Percentiles rank a stretch among this genome's conserved stretches.
Evolutionary conservation across 345 rosid species (phyloP).

Genomic region (Populus tremula): DNA sequence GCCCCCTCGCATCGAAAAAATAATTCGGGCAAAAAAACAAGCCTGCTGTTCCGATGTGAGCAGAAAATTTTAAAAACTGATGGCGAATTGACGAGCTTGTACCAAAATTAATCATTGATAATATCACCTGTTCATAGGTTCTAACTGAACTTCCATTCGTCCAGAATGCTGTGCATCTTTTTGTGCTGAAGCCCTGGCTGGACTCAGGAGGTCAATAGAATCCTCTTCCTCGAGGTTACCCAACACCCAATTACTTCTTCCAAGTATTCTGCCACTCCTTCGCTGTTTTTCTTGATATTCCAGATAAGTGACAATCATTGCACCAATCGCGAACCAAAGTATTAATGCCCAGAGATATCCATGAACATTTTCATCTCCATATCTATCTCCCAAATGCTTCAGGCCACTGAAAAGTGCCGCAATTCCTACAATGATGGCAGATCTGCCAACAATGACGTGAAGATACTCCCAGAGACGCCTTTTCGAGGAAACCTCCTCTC

Average conservation of each 20-base stretch:
- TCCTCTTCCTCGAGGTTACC: constrained; percentile 84
- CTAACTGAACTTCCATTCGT: constrained; percentile 86
- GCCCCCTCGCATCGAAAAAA: constrained; percentile 15
- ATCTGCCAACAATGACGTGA: constrained; percentile 66
- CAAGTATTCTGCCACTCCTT: constrained; percentile 43
- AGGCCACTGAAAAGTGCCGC: constrained; percentile 67
- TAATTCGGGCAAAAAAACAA: constrained; percentile 13
- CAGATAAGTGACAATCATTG: constrained; percentile 52
- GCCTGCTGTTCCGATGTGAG: constrained; percentile 13
- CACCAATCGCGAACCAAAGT: constrained; percentile 58
- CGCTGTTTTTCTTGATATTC: constrained; percentile 52
- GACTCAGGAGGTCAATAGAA: constrained; percentile 63
- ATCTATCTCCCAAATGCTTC: constrained; percentile 77
- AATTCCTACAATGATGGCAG: constrained; percentile 56
- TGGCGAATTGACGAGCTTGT: constrained; percentile 8
- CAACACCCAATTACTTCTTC: constrained; percentile 77
- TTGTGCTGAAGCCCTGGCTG: constrained; percentile 39
- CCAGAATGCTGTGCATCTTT: constrained; percentile 42
- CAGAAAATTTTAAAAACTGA: constrained; percentile 22
- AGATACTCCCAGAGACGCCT: constrained; percentile 80
- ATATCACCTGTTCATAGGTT: constrained; percentile 66
- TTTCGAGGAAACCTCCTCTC: constrained; percentile 46
- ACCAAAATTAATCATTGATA: constrained; percentile 8
- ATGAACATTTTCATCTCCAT: constrained; percentile 67
- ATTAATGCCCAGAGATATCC: constrained; percentile 70